Evolutionary conservation across 2,329 filamentous ascomycete species (phyloP).

Genomic region (Camillea tinctor): DNA sequence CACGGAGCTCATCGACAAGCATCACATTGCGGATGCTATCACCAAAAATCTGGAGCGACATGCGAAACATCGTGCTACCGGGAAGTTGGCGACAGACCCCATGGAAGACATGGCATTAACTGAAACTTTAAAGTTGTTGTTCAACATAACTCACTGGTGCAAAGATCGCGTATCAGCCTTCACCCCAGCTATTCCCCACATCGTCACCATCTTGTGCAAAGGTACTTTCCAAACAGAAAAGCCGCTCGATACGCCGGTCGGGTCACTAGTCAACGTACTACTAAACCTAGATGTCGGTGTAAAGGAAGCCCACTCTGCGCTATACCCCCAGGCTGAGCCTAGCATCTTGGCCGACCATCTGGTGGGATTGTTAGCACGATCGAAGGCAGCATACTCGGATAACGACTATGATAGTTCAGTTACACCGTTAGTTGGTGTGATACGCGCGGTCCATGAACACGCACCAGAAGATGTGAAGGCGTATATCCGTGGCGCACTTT

Average conservation of each 20-base stretch:
- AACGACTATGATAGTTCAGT: slow-evolving; percentile 70
- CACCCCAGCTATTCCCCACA: slow-evolving; percentile 63
- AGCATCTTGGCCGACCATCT: slow-evolving; percentile 62
- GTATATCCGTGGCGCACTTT: slow-evolving; percentile 63
- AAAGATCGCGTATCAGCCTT: slow-evolving; percentile 62
- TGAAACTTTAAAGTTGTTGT: slow-evolving; percentile 84
- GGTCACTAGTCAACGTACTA: slow-evolving; percentile 74
- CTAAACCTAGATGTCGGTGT: slow-evolving; percentile 72
- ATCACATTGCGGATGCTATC: slow-evolving; percentile 67
- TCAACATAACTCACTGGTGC: slow-evolving; percentile 80
- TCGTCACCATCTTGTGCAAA: slow-evolving; percentile 68
- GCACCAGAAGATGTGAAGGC: slow-evolving; percentile 62
- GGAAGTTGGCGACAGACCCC: slow-evolving; percentile 41
- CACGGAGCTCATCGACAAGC: slow-evolving; percentile 60
- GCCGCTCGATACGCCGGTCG: slow-evolving; percentile 71
- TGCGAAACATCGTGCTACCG: slow-evolving; percentile 42
- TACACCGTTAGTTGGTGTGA: slow-evolving; percentile 70
- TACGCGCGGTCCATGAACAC: slow-evolving; percentile 68
- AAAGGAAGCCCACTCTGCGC: slow-evolving; percentile 49
- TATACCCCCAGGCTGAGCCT: slow-evolving; percentile 66
- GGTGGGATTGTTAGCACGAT: slow-evolving; percentile 66
- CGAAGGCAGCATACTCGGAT: slow-evolving; percentile 62
- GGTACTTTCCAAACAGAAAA: slow-evolving; percentile 56
- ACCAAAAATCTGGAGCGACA: slow-evolving; percentile 70
- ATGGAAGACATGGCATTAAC: slow-evolving; percentile 78